A percentile compares a stretch with the other conserved stretches of the same genome.
These are phyloP conservation scores for Acer negundo DNA, from an alignment of 345 rosid species.

Conservation along the genomic window DNA sequence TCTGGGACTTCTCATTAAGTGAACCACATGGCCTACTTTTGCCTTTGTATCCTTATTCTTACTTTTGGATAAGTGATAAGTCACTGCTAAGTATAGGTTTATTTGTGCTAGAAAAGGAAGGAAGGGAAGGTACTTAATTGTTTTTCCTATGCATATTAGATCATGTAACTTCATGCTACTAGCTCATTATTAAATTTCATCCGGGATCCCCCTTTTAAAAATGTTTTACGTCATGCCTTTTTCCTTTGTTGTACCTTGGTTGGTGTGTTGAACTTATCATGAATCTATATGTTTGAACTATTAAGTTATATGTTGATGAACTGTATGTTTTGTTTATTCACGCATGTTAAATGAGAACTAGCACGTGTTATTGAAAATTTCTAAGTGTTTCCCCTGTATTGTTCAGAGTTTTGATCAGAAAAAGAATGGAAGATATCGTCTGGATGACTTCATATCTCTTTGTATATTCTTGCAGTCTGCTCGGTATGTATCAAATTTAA, in stretches of 20 bases:
- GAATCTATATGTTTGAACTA: background rate
- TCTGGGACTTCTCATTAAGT: too few species aligned
- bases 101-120: background rate
- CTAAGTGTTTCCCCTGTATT: constrained; percentile 10
- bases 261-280: background rate
- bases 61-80: too few species aligned
- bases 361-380: background rate
- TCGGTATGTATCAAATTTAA: constrained; percentile 33
- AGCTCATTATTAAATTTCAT: too few species aligned
- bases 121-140: background rate
- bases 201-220: too few species aligned
- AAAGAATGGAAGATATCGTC: constrained; percentile 60
- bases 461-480: constrained; percentile 73
- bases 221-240: background rate
- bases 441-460: constrained; percentile 71
- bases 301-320: background rate
- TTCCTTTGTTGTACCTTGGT: background rate
- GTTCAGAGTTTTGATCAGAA: constrained; percentile 64
- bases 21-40: too few species aligned
- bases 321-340: background rate
- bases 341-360: background rate
- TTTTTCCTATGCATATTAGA: background rate
- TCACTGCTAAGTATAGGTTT: too few species aligned
- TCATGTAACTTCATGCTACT: background rate
- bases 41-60: too few species aligned